Evolutionary conservation across 148 eudicot species (phyloP).

Genomic region (Cornus florida): DNA sequence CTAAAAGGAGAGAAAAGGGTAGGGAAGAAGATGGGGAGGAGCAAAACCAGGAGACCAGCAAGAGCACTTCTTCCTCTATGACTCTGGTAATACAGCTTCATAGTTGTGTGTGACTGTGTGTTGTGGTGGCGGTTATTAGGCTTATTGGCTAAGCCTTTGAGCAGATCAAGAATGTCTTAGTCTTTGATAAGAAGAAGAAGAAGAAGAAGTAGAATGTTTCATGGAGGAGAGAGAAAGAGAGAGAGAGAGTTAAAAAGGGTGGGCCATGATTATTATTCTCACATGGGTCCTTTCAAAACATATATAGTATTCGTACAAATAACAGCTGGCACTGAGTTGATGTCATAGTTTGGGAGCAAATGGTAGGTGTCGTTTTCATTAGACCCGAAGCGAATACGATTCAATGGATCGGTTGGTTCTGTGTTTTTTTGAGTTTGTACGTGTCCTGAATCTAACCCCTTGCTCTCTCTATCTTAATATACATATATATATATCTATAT

Average conservation of each 20-base stretch:
- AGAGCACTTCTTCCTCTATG: slow-evolving; percentile 25
- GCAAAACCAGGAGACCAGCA: slow-evolving; percentile 41
- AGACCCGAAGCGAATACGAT: background rate
- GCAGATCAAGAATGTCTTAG: too few relatives aligned
- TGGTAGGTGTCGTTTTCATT: background rate
- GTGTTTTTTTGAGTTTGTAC: background rate
- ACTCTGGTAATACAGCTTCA: slow-evolving; percentile 14
- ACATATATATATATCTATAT: too few relatives aligned
- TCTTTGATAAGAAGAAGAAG: too few relatives aligned
- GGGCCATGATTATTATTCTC: background rate
- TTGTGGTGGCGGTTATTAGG: slow-evolving; percentile 6
- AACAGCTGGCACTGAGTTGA: background rate
- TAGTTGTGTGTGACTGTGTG: background rate
- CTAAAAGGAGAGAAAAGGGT: slow-evolving; percentile 41
- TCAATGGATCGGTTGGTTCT: background rate
- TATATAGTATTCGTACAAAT: background rate
- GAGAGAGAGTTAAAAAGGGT: background rate
- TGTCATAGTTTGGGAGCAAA: background rate
- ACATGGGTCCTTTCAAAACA: background rate
- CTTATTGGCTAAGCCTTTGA: too few relatives aligned
- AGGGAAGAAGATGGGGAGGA: slow-evolving; percentile 39
- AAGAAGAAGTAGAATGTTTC: background rate
- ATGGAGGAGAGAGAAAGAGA: background rate
- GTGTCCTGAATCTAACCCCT: background rate
- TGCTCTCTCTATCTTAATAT: too few relatives aligned